These are phyloP conservation scores for Aureobasidium sp. DNA, from an alignment of 2,329 filamentous ascomycete genomes.

Conservation along the genomic window DNA sequence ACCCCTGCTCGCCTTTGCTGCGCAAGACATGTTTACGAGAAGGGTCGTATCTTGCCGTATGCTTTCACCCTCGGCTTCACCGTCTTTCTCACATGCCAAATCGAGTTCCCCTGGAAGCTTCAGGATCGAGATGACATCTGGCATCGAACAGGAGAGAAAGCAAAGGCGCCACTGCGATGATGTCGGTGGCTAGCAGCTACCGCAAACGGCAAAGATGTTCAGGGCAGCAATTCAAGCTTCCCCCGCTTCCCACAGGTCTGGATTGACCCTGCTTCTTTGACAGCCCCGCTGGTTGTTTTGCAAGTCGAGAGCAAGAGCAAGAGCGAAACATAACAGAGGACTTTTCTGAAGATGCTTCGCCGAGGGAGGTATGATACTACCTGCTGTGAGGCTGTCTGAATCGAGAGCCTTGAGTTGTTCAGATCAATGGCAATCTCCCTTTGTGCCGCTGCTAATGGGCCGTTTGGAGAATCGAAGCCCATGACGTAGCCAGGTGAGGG, in stretches of 20 bases:
- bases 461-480: background rate
- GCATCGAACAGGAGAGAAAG: background rate
- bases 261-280: background rate
- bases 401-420: background rate
- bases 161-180: background rate
- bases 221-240: background rate
- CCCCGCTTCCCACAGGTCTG: background rate
- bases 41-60: background rate
- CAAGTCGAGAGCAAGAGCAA: background rate
- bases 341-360: too few species aligned
- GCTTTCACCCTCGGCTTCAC: background rate
- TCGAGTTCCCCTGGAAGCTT: background rate
- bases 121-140: background rate
- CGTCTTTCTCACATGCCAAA: background rate
- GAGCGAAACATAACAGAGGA: too few species aligned
- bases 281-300: background rate
- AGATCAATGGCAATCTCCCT: background rate
- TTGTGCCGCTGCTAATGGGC: background rate
- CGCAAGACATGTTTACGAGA: background rate
- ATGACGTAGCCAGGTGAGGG: conserved; percentile 3
- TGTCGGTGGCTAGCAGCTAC: conserved; percentile 7
- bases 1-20: background rate
- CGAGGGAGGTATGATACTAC: too few species aligned
- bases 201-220: conserved; percentile 6
- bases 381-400: background rate